A percentile compares a stretch with the other conserved stretches of the same genome.
phyloP scores from a whole-genome alignment of 2,329 filamentous ascomycete genomes.

The Phyllosticta citribraziliensis region DNA sequence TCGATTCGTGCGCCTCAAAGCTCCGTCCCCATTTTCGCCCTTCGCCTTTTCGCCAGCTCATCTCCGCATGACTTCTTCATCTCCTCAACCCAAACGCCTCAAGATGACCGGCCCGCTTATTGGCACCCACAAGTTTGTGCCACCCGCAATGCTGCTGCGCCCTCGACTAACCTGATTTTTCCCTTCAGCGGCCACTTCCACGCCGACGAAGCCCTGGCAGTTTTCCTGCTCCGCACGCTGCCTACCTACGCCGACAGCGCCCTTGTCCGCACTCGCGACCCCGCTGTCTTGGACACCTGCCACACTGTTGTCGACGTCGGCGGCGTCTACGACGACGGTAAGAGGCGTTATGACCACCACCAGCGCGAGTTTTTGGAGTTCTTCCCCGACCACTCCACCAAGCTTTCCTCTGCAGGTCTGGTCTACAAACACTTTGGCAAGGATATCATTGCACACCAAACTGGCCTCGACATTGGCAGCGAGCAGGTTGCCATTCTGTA shows the following conservation, averaged over 20 bases:
- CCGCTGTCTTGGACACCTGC: slow-evolving; percentile 65
- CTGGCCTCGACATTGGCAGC: slow-evolving; percentile 50
- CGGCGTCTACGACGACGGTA: slow-evolving; percentile 72
- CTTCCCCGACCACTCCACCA: slow-evolving; percentile 71
- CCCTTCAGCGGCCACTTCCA: slow-evolving; percentile 75
- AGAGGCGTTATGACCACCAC: slow-evolving; percentile 90
- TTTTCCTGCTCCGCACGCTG: slow-evolving; percentile 87
- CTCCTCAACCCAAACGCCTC: slow-evolving; percentile 59
- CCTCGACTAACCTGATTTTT: neutral
- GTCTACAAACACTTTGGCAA: slow-evolving; percentile 94
- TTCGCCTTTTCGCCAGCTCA: slow-evolving; percentile 25
- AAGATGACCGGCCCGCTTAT: slow-evolving; percentile 65
- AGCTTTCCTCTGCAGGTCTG: slow-evolving; percentile 85
- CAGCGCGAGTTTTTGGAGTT: slow-evolving; percentile 81
- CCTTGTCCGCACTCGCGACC: slow-evolving; percentile 82
- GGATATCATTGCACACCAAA: slow-evolving; percentile 63
- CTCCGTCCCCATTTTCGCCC: neutral
- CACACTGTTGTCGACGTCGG: slow-evolving; percentile 98
- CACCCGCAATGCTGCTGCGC: neutral
- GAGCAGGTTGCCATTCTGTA: slow-evolving; percentile 66
- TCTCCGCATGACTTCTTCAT: slow-evolving; percentile 14
- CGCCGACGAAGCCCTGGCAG: slow-evolving; percentile 92
- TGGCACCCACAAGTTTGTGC: slow-evolving; percentile 71
- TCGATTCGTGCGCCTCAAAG: neutral
- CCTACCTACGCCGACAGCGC: slow-evolving; percentile 65